Conservation (phyloP, 2,329 filamentous ascomycete genomes). For the Penicillium thymicola region DNA sequence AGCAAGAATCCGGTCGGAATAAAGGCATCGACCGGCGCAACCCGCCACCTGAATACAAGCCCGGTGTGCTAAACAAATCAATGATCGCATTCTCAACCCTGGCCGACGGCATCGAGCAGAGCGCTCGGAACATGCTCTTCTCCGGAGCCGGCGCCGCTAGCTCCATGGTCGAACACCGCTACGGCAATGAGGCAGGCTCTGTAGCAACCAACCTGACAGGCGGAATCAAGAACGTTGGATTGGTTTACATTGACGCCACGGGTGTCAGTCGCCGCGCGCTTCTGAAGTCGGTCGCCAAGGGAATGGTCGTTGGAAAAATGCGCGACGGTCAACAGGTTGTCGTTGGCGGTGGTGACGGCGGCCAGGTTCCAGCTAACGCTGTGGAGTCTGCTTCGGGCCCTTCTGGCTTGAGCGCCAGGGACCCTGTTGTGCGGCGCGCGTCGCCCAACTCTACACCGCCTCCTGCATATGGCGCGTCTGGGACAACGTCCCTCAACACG, state of each 20-base stretch:
- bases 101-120: constrained; percentile 87
- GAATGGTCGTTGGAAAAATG: constrained; percentile 65
- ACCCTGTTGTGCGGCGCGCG: constrained; percentile 27
- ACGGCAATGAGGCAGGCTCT: constrained; percentile 78
- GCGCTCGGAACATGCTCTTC: constrained; percentile 72
- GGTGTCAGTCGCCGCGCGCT: constrained; percentile 87
- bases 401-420: constrained; percentile 14
- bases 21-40: constrained; percentile 69
- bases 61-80: constrained; percentile 89
- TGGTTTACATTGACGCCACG: constrained; percentile 95
- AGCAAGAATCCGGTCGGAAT: constrained; percentile 52
- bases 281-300: constrained; percentile 92
- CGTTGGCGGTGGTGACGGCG: constrained; percentile 48
- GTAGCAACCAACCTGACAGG: constrained; percentile 73
- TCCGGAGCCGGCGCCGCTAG: constrained; percentile 75
- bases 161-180: constrained; percentile 83
- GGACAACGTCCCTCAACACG: constrained; percentile 34
- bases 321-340: constrained; percentile 49
- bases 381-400: constrained; percentile 11
- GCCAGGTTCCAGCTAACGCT: constrained; percentile 28
- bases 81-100: constrained; percentile 96
- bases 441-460: constrained; percentile 40
- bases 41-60: constrained; percentile 69
- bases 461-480: constrained; percentile 39
- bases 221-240: constrained; percentile 90